Evolutionary conservation across 331 rosid species (phyloP).

Genomic region (Pyracantha coccinea): DNA sequence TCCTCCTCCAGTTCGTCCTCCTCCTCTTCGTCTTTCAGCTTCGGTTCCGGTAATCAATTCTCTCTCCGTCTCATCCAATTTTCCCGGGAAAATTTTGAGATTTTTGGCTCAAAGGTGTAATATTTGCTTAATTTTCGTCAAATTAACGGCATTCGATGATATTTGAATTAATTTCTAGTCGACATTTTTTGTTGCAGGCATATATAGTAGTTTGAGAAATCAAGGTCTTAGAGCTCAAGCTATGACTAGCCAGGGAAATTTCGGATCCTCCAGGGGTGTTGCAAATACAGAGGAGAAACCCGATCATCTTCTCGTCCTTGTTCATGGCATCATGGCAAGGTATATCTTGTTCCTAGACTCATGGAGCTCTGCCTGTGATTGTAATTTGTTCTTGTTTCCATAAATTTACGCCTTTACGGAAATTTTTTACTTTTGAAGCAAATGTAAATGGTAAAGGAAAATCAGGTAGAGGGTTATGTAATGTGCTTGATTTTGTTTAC

Average conservation of each 20-base stretch:
- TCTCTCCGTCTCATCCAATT: not conserved
- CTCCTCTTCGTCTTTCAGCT: constrained; percentile 25
- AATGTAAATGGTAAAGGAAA: not conserved
- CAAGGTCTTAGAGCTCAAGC: constrained; percentile 52
- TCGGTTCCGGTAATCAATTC: constrained; percentile 19
- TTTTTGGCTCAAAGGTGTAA: not conserved
- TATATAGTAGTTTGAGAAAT: constrained; percentile 39
- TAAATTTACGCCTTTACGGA: too few species aligned
- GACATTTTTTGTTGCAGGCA: constrained; percentile 38
- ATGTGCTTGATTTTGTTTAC: not conserved
- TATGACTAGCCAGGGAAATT: constrained; percentile 59
- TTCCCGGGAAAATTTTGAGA: not conserved
- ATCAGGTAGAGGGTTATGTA: not conserved
- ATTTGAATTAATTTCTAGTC: not conserved
- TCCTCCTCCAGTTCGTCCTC: constrained; percentile 17
- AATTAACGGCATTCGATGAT: not conserved
- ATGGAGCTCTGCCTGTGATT: too few species aligned
- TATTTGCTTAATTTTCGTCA: not conserved
- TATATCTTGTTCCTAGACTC: constrained; percentile 21
- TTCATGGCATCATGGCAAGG: constrained; percentile 95
- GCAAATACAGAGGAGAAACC: constrained; percentile 41
- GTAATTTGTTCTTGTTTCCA: too few species aligned
- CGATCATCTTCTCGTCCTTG: constrained; percentile 95
- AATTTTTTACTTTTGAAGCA: not conserved
- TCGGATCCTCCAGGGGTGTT: constrained; percentile 27